Evolutionary conservation across 495 filamentous ascomycete genomes (phyloP), one percentile per base, ranked within the genome.

Genomic region (Echria macrotheca): DNA sequence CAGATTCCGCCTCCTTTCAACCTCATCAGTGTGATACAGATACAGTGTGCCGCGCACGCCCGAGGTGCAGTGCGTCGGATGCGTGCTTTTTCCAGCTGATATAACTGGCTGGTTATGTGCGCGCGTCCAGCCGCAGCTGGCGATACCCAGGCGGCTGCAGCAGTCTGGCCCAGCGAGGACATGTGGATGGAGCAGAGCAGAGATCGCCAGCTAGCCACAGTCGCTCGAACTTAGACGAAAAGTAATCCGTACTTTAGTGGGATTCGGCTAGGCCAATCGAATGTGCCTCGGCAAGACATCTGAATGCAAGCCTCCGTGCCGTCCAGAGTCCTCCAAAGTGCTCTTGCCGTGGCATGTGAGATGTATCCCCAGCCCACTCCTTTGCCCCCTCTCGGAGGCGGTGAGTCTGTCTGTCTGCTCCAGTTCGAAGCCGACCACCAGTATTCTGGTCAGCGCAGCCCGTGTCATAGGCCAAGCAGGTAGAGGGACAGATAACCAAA

Each of bases 341-440:
- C 26, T 33, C 44, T 22, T 22, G 26, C 42, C 28, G 28, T 57
- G 33, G 37, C 55, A 57, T 57, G 55, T 57, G 55, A 57, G 47
- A 53, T 39, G 38, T 47, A 41, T 18, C 14, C 12, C 22, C 33
- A 8, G 9, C 33, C 18, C 12, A 14, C 22, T 26, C 14, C 42
- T 29, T 12, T 32, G 14, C 17, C 12, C 36, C 17, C 33, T 17
- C 29, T 29, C 49, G 23, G 41, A 52, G 35, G 50, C 50, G 50
- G 50, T 53, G 50, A 53, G 38, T 11, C 22, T 32, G 39, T 23
- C 28, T 49, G 37, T 45, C 15, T 25, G n/a, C n/a, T n/a, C n/a
- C n/a, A n/a, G n/a, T n/a, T n/a, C n/a, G n/a, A n/a, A n/a, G n/a
- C n/a, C n/a, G n/a, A n/a, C n/a, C n/a, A n/a, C n/a, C n/a, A n/a